Evolutionary conservation across 73 alveolate species (phyloP), one percentile per base, ranked within the genome.

Genomic region (Paraurostyla sp.): DNA sequence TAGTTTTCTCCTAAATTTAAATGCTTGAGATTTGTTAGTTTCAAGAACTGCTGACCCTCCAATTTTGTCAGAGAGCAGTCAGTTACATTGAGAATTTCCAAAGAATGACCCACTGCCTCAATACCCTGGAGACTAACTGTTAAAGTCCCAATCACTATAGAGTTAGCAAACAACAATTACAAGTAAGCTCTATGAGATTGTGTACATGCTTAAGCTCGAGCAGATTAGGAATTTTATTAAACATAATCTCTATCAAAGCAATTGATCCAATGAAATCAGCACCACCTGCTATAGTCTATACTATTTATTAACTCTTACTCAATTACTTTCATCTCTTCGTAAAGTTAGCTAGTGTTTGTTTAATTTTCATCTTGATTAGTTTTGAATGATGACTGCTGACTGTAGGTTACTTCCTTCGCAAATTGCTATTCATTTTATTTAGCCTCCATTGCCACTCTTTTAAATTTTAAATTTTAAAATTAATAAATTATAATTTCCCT

Each of bases 221-320:
- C 45, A 89, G 38, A 41, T 82, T 63, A 6, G 68, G 71, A 15
- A 89, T 81, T 0, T 58, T 56, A 36, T 40, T 30, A 38, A 89
- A 89, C 60, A 63, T 52, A 25, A 69, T 89, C 60, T 89, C 95
- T 6, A 89, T 18, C 3, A 46, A 60, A 46, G 69, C 25, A 36
- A 89, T 71, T 0, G 95, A 81, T 4, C 95, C 95, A 15, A 89
- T 89, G 63, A 38, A 89, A 30, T 89, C 92, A 48, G 52, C 71
- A 16, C 95, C 68, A 4, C 83, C 83, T 6, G 92, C 91, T 7
- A 49, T 81, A 2, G 0, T 25, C 76, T 49, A 22, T 81, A 65
- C 33, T 81, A 35, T 78, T 36, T n/a, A 20, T 33, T 58, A 58
- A 29, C 27, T 41, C 32, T 25, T 85, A 76, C 9, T 88, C 40